Percentiles rank a stretch among this genome's conserved stretches.
Evolutionary conservation across 345 rosid species (phyloP).

Genomic region (Melaleuca quinquenervia): DNA sequence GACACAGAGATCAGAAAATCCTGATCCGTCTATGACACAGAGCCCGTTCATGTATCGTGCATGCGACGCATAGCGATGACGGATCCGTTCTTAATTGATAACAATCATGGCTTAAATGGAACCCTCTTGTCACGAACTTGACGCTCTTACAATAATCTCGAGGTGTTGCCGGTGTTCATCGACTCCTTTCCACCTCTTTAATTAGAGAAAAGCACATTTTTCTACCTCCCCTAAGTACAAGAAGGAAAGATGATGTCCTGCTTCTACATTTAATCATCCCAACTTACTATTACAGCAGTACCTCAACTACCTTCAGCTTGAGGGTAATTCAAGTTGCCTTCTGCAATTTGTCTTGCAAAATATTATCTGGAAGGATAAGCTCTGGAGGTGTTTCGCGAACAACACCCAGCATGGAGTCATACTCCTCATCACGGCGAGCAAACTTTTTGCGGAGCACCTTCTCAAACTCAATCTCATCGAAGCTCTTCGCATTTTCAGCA

Average conservation of each 20-base stretch:
- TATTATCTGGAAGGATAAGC: slow-evolving; percentile 46
- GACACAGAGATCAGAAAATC: too few species aligned
- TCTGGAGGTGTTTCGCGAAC: slow-evolving; percentile 66
- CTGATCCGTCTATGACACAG: too few species aligned
- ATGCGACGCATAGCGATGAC: background rate
- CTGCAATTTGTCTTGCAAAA: slow-evolving; percentile 35
- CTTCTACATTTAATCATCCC: background rate
- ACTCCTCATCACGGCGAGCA: slow-evolving; percentile 54
- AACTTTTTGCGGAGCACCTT: slow-evolving; percentile 76
- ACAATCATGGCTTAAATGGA: background rate
- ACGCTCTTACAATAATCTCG: background rate
- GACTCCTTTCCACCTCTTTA: background rate
- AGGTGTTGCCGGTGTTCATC: background rate
- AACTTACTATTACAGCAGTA: background rate
- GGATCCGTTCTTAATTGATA: rapidly evolving
- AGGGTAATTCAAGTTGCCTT: slow-evolving; percentile 17
- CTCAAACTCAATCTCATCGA: slow-evolving; percentile 85
- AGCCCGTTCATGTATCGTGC: background rate
- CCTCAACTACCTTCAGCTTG: background rate
- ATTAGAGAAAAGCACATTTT: background rate
- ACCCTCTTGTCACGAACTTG: rapidly evolving
- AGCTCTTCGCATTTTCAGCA: slow-evolving; percentile 76
- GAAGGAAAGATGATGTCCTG: background rate
- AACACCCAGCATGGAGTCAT: slow-evolving; percentile 73
- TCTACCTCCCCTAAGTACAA: background rate